phyloP scores from a whole-genome alignment of 495 filamentous ascomycete species.

The Rostrohypoxylon terebratum region DNA sequence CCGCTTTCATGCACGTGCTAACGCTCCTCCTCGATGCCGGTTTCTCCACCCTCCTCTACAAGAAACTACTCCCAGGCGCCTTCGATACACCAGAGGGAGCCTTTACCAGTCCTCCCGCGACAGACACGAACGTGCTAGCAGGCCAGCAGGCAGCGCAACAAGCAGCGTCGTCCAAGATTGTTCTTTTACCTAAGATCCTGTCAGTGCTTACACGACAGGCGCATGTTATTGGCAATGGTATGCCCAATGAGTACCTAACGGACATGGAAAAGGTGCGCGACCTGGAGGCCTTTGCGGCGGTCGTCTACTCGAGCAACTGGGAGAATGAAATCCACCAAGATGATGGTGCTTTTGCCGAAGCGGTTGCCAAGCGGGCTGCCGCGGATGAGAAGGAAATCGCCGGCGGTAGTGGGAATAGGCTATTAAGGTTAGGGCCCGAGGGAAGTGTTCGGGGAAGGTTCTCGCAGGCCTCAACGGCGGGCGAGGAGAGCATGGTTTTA shows the following conservation, averaged over 20 bases:
- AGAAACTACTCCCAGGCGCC: constrained; percentile 79
- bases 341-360: constrained; percentile 44
- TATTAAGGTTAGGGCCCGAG: constrained; percentile 20
- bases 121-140: constrained; percentile 44
- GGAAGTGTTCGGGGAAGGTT: constrained; percentile 10
- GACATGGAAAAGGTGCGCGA: constrained; percentile 86
- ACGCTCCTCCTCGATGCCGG: constrained; percentile 87
- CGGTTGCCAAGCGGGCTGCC: constrained; percentile 31
- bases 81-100: constrained; percentile 70
- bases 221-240: constrained; percentile 86
- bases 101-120: constrained; percentile 46
- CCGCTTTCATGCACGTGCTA: constrained; percentile 83
- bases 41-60: constrained; percentile 83
- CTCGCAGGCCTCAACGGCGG: constrained; percentile 43
- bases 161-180: constrained; percentile 64
- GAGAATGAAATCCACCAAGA: constrained; percentile 75
- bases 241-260: constrained; percentile 87
- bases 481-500: constrained; percentile 60
- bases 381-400: constrained; percentile 20
- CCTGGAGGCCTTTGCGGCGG: constrained; percentile 92
- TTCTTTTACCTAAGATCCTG: constrained; percentile 89
- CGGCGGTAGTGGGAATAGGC: background rate
- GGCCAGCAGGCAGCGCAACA: constrained; percentile 52
- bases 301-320: constrained; percentile 94
- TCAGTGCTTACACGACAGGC: constrained; percentile 89